Conservation (phyloP, 345 rosid species). For the Conringia planisiliqua region DNA sequence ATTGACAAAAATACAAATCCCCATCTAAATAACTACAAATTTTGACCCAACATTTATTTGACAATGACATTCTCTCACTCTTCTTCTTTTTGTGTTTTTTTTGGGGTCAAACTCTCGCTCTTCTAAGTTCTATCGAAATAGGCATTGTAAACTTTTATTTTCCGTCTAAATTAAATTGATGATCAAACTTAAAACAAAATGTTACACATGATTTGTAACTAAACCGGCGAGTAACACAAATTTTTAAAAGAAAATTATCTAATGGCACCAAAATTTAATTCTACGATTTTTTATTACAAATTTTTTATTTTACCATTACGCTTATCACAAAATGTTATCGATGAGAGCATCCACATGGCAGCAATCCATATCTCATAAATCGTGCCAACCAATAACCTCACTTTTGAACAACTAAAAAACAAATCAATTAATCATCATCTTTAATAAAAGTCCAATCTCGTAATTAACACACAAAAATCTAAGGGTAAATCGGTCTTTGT, state of each 20-base stretch:
- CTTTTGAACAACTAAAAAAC: neutral
- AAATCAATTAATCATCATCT: neutral
- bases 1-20: conserved; percentile 1
- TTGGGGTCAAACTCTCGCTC: neutral
- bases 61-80: neutral
- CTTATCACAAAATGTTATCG: too few relatives aligned
- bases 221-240: too few relatives aligned
- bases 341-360: neutral
- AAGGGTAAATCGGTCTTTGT: neutral
- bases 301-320: too few relatives aligned
- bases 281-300: too few relatives aligned
- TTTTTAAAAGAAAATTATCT: too few relatives aligned
- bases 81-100: too few relatives aligned
- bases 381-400: conserved; percentile 25
- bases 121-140: neutral
- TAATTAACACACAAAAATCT: conserved; percentile 5
- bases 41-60: neutral
- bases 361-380: neutral
- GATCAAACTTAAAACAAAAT: too few relatives aligned
- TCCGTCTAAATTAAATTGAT: too few relatives aligned
- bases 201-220: too few relatives aligned
- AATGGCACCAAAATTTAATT: too few relatives aligned
- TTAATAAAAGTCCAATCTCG: conserved; percentile 1
- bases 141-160: neutral
- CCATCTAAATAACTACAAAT: conserved; percentile 12